Conservation (phyloP, 257 asterid genomes). For the Striga asiatica region DNA sequence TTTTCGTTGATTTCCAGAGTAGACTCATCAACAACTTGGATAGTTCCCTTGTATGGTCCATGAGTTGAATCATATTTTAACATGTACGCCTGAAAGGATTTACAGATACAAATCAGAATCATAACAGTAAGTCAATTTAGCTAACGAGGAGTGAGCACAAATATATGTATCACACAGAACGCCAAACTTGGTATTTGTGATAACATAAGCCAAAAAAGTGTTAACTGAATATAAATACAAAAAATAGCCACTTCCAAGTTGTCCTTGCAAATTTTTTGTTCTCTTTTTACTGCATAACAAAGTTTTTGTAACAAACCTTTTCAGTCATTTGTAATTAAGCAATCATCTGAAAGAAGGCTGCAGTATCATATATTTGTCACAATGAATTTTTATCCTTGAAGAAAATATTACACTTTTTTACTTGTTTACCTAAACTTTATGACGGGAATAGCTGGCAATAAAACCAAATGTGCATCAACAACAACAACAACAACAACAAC, state of each 20-base stretch:
- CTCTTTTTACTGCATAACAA: too few species aligned
- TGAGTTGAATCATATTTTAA: slow-evolving; percentile 96
- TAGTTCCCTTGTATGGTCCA: slow-evolving; percentile 67
- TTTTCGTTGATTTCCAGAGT: slow-evolving; percentile 92
- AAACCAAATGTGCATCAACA: too few species aligned
- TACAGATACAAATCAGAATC: slow-evolving; percentile 7
- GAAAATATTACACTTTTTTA: too few species aligned
- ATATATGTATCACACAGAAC: too few species aligned
- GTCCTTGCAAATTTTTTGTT: too few species aligned
- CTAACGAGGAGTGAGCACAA: slow-evolving; percentile 1
- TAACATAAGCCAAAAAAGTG: too few species aligned
- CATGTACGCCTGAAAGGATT: slow-evolving; percentile 84
- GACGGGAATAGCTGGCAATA: neutral
- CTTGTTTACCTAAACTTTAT: neutral
- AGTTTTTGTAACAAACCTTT: too few species aligned
- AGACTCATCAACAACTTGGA: slow-evolving; percentile 64
- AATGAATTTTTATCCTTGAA: neutral
- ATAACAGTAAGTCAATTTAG: neutral
- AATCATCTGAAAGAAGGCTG: neutral
- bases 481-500: neutral
- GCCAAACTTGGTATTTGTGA: too few species aligned
- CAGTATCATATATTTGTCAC: neutral
- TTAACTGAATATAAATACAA: too few species aligned
- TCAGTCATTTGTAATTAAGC: neutral
- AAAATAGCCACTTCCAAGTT: too few species aligned